Base-by-base conservation (phyloP, 805 yeast species). In the Schwanniomyces polymorphus region DNA sequence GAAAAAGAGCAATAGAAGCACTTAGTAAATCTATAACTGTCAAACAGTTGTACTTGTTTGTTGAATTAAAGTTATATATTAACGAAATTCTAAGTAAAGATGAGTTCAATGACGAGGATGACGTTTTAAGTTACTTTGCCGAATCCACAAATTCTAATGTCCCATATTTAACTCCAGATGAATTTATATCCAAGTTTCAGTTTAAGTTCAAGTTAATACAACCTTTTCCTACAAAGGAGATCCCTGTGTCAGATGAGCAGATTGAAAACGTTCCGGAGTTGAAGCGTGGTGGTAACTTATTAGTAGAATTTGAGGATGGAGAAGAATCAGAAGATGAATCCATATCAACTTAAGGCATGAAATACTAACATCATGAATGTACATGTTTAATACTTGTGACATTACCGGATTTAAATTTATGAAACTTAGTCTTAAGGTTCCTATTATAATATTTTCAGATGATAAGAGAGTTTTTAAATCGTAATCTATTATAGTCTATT, bases 31-130 rank as follows among this genome's bases (percentile, higher is more conserved):
- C 61, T 1, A 66, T 74, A n/a, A 56, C 78, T 0, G 51, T 79
- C 21, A 61, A 58, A 35, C 83, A 82, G 38, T 56, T 84, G 2
- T 82, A 82, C 56, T 56, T 77, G 42, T 79, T 68, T 53, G 75
- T 82, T 34, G 82, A 78, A 46, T 55, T 78, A 9, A 65, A 70
- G 43, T 43, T 76, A 17, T 59, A 60, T 49, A 40, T 43, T 26
- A 39, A 46, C 28, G 48, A 46, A 17, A 27, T 50, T 6, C 27
- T 47, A 0, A 27, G 25, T 21, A 9, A 28, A 5, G 38, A 35
- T 10, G 50, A 48, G 2, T 45, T 50, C 14, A 47, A 39, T 11
- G 59, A 56, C 11, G 63, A 51, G 33, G 47, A 42, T n/a, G 59
- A 53, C 5, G 55, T 52, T 8, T 46, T 47, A 7, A 27, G 47